Base-by-base conservation (phyloP, 2,329 filamentous ascomycete species). In the Fusarium cyanostomum region DNA sequence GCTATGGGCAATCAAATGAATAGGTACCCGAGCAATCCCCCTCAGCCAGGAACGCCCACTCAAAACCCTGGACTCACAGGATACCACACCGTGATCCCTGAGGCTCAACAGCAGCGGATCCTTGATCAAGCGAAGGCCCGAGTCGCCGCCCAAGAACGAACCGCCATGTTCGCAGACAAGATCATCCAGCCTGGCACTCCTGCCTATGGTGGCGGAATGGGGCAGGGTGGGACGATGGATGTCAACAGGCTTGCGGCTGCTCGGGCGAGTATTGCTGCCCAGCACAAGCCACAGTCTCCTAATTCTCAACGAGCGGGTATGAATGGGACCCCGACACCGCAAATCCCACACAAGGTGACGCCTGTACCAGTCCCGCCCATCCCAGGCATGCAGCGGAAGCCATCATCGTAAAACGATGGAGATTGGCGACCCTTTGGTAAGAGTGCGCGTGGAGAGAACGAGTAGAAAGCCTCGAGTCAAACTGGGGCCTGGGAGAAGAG, bases 111-210 rank as follows among this genome's bases (percentile, higher is more conserved):
- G 66, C 79, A 81, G 67, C 79, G 81, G 51, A 79, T 82, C 42
- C 73, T 82, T 69, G 81, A 84, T 49, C 82, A 84, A 69, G 81
- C 82, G 8, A 80, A 81, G 52, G 81, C 80, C 4, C 73, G 81
- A 24, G 78, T 80, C 12, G 79, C 80, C 13, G 79, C 80, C 0
- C 79, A 81, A 46, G 78, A 81, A 59, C 74, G 78, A 26, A 76
- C 76, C 18, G 72, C 73, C 56, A 76, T 77, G 55, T 79, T 79
- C 53, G 74, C 74, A 16, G 76, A 79, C 42, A 80, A 78, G 68
- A 75, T 78, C 68, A 11, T 86, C 75, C 50, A 92, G 76, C 58
- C 82, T 75, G 56, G 81, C 56, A 64, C 50, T 28, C 79, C 16
- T 73, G 45, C 41, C n/a, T 59, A 51, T 26, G 58, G 28, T 28